Base-by-base conservation (phyloP, 257 asterid species). In the Leonotis leonurus region DNA sequence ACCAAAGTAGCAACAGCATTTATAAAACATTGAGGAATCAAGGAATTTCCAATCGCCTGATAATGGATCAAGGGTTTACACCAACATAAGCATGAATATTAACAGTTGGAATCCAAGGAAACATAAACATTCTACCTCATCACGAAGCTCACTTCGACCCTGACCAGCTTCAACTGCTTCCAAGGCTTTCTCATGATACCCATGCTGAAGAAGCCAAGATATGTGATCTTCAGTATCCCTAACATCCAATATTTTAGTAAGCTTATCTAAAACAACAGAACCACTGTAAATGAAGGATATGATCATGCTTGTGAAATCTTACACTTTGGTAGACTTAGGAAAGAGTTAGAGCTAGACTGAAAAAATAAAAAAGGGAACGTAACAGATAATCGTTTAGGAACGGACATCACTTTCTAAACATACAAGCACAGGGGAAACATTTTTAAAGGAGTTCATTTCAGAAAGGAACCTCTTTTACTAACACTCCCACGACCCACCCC, bases 191-290 rank as follows among this genome's bases (percentile, higher is more conserved):
- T 87, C 97, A 75, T 93, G 97, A 70, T 82, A 72, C 52, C 95
- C 96, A 71, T 87, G 99, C 78, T 89, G 89, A 67, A 93, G 94
- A 77, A 93, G 99, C 97, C 99, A 93, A 60, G 95, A 56, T 64
- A 93, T 89, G 82, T 93, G 99, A 78, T 89, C 99, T 81, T 93
- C 99, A 67, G 93, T 56, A 79, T 93, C 99, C 97, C 99, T 93
- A 69, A 64, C 69, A 73, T 69, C 36, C 68, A 69, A 72, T 41
- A 35, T 48, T 61, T 18, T 21, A 71, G 52, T 60, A 70, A 57
- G 55, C 54, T 69, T 53, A 32, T 18, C 44, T 49, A 50, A 58
- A 33, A 39, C 44, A 33, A 39, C 44, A 67, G 62, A 56, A 40
- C 62, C 48, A 44, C 35, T 43, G 56, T 18, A 56, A 39, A 61